phyloP scores from a whole-genome alignment of 2,329 filamentous ascomycete genomes.

The Talaromyces piceae region DNA sequence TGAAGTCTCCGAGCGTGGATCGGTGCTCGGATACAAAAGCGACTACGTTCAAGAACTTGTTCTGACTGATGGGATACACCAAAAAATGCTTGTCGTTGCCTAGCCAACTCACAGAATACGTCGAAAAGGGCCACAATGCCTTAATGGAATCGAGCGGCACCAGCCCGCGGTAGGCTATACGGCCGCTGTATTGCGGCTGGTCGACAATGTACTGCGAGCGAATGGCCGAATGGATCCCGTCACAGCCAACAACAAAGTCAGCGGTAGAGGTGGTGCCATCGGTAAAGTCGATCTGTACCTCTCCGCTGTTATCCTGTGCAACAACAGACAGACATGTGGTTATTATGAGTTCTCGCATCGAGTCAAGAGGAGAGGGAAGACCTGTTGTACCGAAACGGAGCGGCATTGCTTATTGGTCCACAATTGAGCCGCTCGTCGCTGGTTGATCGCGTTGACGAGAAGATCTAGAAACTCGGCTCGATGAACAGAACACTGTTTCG shows the following conservation, averaged over 20 bases:
- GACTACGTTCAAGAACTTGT: constrained; percentile 29
- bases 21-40: constrained; percentile 23
- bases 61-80: constrained; percentile 19
- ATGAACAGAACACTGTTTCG: constrained; percentile 8
- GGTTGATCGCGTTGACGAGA: constrained; percentile 7
- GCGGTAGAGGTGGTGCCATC: constrained; percentile 13
- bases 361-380: background rate
- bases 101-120: constrained; percentile 8
- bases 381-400: background rate
- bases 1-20: background rate
- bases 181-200: constrained; percentile 17
- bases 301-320: constrained; percentile 1
- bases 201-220: constrained; percentile 9
- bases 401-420: constrained; percentile 1
- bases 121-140: constrained; percentile 13
- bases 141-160: constrained; percentile 17
- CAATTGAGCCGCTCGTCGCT: constrained; percentile 6
- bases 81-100: constrained; percentile 17
- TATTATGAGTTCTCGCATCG: background rate
- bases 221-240: constrained; percentile 19
- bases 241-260: constrained; percentile 19
- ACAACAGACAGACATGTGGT: background rate
- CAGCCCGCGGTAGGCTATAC: constrained; percentile 22
- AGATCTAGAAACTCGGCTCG: constrained; percentile 11
- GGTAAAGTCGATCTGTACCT: constrained; percentile 10